Evolutionary conservation across 2,329 filamentous ascomycete species (phyloP), one percentile per base, ranked within the genome.

Genomic region (Fusarium sp.): DNA sequence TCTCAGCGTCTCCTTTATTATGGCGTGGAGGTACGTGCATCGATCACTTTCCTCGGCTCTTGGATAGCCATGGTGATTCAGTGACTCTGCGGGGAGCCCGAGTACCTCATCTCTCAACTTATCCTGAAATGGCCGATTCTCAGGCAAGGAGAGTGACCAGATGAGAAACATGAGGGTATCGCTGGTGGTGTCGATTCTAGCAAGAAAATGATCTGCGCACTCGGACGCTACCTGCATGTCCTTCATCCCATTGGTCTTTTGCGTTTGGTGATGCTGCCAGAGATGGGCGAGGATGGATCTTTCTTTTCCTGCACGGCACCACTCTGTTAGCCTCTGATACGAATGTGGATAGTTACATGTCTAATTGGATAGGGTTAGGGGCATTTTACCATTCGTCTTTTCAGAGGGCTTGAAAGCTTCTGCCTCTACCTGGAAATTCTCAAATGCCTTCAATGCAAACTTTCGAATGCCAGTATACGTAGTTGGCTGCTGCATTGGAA

Each of bases 151-250:
- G 1, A 89, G 80, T 0, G 83, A 79, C 84, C 85, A 88, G 16
- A 89, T 79, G 0, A 85, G 76, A 66, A 87, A 88, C 83, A 87
- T 87, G 2, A 87, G 67, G 0, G 86, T 86, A 58, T 89, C 86
- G 27, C 85, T 85, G 1, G 86, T 88, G 0, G 87, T 89, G 65
- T 89, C 85, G 11, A 88, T 87, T 0, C 87, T 87, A 0, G 87
- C 87, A 1, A 87, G 80, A 14, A 89, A 81, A 66, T 89, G 87
- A 62, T 89, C 87, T 1, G 87, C 87, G 14, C 82, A 84, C 76
- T 89, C 87, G 0, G 86, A 87, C 1, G 87, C 87, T 42, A 87
- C 85, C 22, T 88, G 85, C 8, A 87, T 72, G 35, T 84, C 83
- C 11, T 81, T 78, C 5, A 87, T 73, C 4, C 76, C 72, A 22